Conservation (phyloP, 352 stramenopile species). For the Stramenopiles sp. region DNA sequence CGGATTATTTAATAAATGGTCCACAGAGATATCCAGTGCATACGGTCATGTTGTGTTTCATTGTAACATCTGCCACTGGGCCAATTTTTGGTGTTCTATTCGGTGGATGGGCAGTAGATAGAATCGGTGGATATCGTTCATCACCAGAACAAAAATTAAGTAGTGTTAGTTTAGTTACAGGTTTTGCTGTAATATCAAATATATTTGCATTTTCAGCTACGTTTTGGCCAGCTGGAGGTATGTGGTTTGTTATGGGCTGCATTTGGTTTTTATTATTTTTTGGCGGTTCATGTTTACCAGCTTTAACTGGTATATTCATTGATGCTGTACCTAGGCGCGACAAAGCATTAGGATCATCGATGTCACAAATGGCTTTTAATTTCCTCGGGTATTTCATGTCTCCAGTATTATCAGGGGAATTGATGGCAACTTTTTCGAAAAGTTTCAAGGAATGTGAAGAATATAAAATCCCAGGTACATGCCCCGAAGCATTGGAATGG, state of each 20-base stretch:
- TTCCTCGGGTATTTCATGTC: conserved; percentile 46
- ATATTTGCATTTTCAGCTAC: conserved; percentile 38
- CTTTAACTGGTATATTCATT: conserved; percentile 57
- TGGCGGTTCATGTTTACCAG: conserved; percentile 43
- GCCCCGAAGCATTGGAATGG: conserved; percentile 50
- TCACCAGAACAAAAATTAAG: conserved; percentile 44
- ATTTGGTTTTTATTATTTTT: conserved; percentile 57
- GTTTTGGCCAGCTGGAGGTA: conserved; percentile 48
- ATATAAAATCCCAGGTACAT: conserved; percentile 30
- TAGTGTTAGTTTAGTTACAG: conserved; percentile 46
- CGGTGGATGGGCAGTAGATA: conserved; percentile 47
- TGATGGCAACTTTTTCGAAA: neutral
- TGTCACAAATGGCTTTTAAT: conserved; percentile 57
- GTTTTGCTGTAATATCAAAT: conserved; percentile 40
- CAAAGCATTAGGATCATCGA: conserved; percentile 42
- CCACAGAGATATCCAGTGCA: no score
- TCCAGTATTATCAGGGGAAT: neutral
- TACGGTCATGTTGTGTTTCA: no score
- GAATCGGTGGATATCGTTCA: conserved; percentile 46
- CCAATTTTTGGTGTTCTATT: conserved; percentile 54
- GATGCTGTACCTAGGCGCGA: conserved; percentile 45
- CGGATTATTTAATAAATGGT: conserved; percentile 56
- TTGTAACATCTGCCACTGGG: conserved; percentile 46
- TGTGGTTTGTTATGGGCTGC: conserved; percentile 42
- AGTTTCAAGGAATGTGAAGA: neutral